Base-by-base conservation (phyloP, 2,329 filamentous ascomycete species). In the Tetracladium maxilliforme region DNA sequence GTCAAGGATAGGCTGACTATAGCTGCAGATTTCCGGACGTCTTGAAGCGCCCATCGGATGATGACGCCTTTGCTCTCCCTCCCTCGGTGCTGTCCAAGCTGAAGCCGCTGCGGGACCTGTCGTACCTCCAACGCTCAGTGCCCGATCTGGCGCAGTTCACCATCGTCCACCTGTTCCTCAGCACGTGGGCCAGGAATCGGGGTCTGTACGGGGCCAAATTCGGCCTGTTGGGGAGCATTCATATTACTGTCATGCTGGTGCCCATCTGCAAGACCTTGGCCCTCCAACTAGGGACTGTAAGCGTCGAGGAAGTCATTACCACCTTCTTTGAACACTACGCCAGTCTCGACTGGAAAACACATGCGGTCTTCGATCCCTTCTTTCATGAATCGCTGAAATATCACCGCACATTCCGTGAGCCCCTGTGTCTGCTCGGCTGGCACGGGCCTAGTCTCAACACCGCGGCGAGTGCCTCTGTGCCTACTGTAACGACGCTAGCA, bases 281-380 rank as follows among this genome's bases (percentile, higher is more conserved):
- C 15, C 44, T 46, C 4, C 33, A 52, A 7, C 38, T 37, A 7
- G 42, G 44, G 11, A 26, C 39, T 1, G 38, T 59, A 1, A 58
- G 61, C 1, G 52, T 62, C 2, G 43, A 59, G 2, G 61, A 67
- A 22, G 48, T 78, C 7, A 41, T 77, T 3, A 38, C 45, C 1
- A 64, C 64, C 0, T 80, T 80, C 43, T 78, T 78, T 42, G 36
- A 51, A 10, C 58, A 78, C 40, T 80, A 79, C 37, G 56, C 69
- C 2, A 35, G 40, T 3, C 72, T 75, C 30, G 52, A 74, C 39
- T 80, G 70, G 70, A 43, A 51, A 13, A 50, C 45, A 6, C 44
- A 63, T 1, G 48, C 64, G 18, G 61, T 66, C 1, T 69, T 63
- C 33, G 71, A 79, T 38, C 65, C 68, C 0, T 64, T 64, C 33